phyloP scores from a whole-genome alignment of 805 yeast species.

The Ogataea trehalophila region DNA sequence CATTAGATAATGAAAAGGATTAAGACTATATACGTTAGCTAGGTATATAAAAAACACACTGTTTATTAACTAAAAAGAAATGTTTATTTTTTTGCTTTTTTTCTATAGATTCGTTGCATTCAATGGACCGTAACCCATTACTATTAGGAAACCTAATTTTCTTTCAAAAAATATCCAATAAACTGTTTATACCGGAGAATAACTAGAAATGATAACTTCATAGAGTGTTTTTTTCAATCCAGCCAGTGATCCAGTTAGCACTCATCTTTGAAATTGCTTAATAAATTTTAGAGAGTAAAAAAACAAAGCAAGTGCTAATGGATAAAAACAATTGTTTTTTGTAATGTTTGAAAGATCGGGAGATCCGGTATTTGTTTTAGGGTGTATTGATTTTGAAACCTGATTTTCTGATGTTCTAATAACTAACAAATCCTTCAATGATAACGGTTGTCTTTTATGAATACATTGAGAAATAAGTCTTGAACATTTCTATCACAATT shows the following conservation, averaged over 20 bases:
- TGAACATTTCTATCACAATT: background rate
- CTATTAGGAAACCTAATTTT: background rate
- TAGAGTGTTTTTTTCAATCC: background rate
- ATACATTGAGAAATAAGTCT: constrained; percentile 10
- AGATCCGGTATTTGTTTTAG: too few relatives aligned
- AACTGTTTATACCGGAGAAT: background rate
- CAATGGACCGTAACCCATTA: background rate
- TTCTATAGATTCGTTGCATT: background rate
- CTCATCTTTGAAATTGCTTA: background rate
- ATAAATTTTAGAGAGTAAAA: background rate
- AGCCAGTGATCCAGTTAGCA: background rate
- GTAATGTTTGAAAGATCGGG: too few relatives aligned
- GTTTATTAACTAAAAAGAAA: too few relatives aligned
- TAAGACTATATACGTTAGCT: background rate
- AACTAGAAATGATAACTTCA: background rate
- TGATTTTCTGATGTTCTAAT: constrained; percentile 3
- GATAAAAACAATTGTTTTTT: too few relatives aligned
- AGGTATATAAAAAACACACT: background rate
- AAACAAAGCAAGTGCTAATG: background rate
- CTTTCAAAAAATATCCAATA: background rate
- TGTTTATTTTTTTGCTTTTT: too few relatives aligned
- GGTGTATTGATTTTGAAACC: background rate
- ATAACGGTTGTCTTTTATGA: constrained; percentile 10
- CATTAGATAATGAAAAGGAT: constrained; percentile 13
- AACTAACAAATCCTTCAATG: constrained; percentile 10